Percentiles rank a stretch among this genome's conserved stretches.
These are phyloP conservation scores for Hemisphaericaspora nanyangensis DNA, from an alignment of 805 yeast species.

Conservation along the genomic window DNA sequence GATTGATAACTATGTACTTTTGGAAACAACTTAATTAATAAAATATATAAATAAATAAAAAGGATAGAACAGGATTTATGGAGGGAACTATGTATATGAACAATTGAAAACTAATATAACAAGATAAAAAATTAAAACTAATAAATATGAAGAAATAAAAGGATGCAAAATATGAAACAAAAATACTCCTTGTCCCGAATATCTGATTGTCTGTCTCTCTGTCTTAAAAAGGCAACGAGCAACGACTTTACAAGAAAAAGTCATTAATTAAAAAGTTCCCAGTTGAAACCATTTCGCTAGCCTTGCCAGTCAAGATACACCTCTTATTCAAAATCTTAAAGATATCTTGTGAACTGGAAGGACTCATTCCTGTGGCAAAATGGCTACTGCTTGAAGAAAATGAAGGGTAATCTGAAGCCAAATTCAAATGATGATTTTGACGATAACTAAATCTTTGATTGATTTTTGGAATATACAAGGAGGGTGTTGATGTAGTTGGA, in stretches of 20 bases:
- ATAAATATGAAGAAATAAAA: neutral
- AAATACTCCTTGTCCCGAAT: neutral
- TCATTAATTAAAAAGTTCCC: conserved; percentile 41
- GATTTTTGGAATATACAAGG: conserved; percentile 9
- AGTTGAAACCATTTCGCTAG: conserved; percentile 42
- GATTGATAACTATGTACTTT: too few relatives aligned
- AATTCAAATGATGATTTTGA: conserved; percentile 8
- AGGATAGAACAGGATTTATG: neutral
- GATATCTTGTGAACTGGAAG: conserved; percentile 17
- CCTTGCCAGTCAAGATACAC: conserved; percentile 36
- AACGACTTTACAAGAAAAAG: conserved; percentile 38
- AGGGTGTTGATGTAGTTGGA: conserved; percentile 6
- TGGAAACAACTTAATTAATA: too few relatives aligned
- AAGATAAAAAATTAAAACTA: too few relatives aligned
- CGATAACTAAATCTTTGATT: conserved; percentile 7
- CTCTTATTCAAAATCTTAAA: conserved; percentile 32
- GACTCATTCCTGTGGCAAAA: conserved; percentile 19
- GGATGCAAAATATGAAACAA: neutral
- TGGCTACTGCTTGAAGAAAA: conserved; percentile 17
- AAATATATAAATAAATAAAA: too few relatives aligned
- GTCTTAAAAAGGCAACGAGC: too few relatives aligned
- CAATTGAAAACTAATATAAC: neutral
- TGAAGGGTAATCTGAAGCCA: conserved; percentile 7
- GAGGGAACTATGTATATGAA: neutral
- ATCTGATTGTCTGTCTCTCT: too few relatives aligned